Evolutionary conservation across 257 asterid species (phyloP).

Genomic region (Sherardia arvensis): DNA sequence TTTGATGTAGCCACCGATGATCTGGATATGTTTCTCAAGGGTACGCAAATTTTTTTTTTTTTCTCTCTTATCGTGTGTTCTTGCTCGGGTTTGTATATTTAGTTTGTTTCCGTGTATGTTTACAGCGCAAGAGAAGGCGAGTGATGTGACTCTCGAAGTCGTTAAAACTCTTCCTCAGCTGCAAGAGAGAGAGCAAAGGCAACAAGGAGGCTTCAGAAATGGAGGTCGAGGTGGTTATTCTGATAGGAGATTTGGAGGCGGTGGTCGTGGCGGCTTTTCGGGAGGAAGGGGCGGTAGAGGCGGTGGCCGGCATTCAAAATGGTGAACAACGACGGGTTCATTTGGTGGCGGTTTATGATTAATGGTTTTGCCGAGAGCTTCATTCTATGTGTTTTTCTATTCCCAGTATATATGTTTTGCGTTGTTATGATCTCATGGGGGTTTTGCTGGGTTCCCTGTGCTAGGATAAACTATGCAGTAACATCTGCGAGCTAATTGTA

Average conservation of each 20-base stretch:
- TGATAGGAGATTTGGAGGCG: slow-evolving; percentile 19
- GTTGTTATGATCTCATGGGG: neutral
- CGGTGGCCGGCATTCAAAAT: slow-evolving; percentile 34
- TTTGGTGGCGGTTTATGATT: slow-evolving; percentile 6
- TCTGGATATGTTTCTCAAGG: slow-evolving; percentile 58
- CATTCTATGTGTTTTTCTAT: neutral
- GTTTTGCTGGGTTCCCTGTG: slow-evolving; percentile 12
- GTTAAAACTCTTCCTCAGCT: slow-evolving; percentile 54
- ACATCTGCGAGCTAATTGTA: slow-evolving; percentile 1
- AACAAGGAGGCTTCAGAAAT: slow-evolving; percentile 37
- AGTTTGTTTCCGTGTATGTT: neutral
- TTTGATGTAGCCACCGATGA: slow-evolving; percentile 71
- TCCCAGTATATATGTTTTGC: neutral
- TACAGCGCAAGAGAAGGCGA: slow-evolving; percentile 55
- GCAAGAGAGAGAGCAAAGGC: slow-evolving; percentile 59
- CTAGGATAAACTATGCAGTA: neutral
- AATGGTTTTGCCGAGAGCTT: neutral
- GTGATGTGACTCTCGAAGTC: slow-evolving; percentile 54
- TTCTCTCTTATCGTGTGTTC: no score
- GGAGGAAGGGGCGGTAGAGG: slow-evolving; percentile 32
- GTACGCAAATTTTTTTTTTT: slow-evolving; percentile 25
- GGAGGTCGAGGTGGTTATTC: slow-evolving; percentile 30
- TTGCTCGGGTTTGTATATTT: neutral
- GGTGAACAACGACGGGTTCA: slow-evolving; percentile 32
- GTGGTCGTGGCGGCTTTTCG: slow-evolving; percentile 22